Evolutionary conservation across 306 rosid genomes (phyloP), one percentile per base, ranked within the genome.

Genomic region (Alnus rubra): DNA sequence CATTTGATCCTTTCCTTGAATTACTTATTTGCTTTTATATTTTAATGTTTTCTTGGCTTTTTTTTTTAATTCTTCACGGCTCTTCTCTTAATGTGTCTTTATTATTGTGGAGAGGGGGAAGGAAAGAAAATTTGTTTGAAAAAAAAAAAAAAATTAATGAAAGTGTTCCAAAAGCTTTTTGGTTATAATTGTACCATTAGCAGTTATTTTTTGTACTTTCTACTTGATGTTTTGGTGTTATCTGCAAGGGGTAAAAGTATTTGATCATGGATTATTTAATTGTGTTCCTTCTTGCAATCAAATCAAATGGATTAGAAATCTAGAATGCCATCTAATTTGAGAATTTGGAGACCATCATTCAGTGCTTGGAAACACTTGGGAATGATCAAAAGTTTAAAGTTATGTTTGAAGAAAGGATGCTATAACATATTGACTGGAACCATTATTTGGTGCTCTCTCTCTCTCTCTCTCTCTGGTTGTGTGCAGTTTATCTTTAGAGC

Each of bases 1-100:
- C 11, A 50, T 78, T 54, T 85, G 30, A 7, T 67, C 14, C 72
- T 51, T 67, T 67, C 50, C 45, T 37, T 42, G 45, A 42, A 59
- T 59, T 59, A 28, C 65, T 9, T 9, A 59, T 10, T 19, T 1
- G 7, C 35, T 59, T 28, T 59, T 59, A 23, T 59, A 3, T 59
- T 59, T 59, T 59, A 42, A 42, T 42, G 5, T 42, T 42, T 42
- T 42, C 45, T 42, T 42, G 45, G 45, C 45, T 42, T 42, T 56
- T 2, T 56, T 56, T 56, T 56, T 56, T 19, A 1, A 63, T 33
- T 63, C 19, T 13, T 63, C 69, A 0, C 13, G n/a, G 42, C 45
- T 63, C 9, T 64, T 64, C 15, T 14, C 48, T 64, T 15, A 64
- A 35, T 67, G 23, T n/a, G 30, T 39, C 5, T 23, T 6, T 59